A percentile compares a stretch with the other conserved stretches of the same genome.
Conservation (phyloP, 371 early-diverging fungal species). For the Mortierella sp. region DNA sequence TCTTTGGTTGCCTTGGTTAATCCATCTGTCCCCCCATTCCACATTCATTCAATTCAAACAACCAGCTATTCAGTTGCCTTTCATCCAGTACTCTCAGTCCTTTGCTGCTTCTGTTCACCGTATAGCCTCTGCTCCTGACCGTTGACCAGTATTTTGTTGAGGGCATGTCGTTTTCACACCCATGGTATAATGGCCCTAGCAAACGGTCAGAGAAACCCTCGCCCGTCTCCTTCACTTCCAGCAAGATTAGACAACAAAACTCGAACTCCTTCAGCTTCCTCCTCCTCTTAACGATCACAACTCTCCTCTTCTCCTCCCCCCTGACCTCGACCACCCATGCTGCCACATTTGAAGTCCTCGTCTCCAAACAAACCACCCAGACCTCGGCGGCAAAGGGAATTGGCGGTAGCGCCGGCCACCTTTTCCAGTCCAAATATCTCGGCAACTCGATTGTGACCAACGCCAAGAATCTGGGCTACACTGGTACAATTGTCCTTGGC, state of each 20-base stretch:
- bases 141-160: not conserved
- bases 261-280: conserved; percentile 4
- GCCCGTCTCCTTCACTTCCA: not conserved
- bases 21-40: not conserved
- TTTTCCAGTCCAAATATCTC: conserved; percentile 36
- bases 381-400: not conserved
- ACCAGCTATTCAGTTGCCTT: not conserved
- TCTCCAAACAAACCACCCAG: conserved; percentile 17
- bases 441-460: conserved; percentile 29
- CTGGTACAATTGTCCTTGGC: conserved; percentile 48
- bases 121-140: not conserved
- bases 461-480: conserved; percentile 45
- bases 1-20: not conserved
- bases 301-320: conserved; percentile 18
- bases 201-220: not conserved
- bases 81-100: not conserved
- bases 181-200: not conserved
- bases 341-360: conserved; percentile 17
- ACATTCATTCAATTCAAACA: not conserved
- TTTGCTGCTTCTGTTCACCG: not conserved
- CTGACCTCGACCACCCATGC: conserved; percentile 14
- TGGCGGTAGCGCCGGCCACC: conserved; percentile 4
- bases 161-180: not conserved
- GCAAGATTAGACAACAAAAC: not conserved
- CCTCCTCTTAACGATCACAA: conserved; percentile 15